Conservation (phyloP, 2,329 filamentous ascomycete genomes). For the Pseudopithomyces maydicus region DNA sequence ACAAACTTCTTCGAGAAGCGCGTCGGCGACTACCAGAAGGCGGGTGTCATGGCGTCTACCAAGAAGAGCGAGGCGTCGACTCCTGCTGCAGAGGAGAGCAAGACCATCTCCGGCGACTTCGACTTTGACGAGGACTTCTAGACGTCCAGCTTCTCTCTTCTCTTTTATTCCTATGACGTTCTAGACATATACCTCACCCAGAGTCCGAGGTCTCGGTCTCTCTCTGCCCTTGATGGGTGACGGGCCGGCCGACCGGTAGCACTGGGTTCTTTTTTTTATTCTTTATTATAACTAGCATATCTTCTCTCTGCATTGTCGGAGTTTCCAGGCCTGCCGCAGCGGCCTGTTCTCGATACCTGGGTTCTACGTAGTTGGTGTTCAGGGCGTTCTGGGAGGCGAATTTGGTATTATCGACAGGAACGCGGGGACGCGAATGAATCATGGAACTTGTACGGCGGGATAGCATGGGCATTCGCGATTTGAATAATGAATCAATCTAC, state of each 20-base stretch:
- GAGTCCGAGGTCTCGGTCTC: too few species aligned
- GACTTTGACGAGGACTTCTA: slow-evolving; percentile 97
- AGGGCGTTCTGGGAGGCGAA: slow-evolving; percentile 13
- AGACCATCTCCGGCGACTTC: slow-evolving; percentile 71
- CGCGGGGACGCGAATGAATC: slow-evolving; percentile 10
- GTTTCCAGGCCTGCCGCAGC: slow-evolving; percentile 23
- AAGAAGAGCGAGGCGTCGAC: slow-evolving; percentile 66
- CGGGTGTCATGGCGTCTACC: slow-evolving; percentile 93
- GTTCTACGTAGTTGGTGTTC: slow-evolving; percentile 5
- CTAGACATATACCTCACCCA: slow-evolving; percentile 31
- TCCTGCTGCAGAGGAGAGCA: slow-evolving; percentile 51
- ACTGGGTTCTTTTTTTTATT: too few species aligned
- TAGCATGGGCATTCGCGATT: slow-evolving; percentile 13
- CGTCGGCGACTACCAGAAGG: slow-evolving; percentile 99
- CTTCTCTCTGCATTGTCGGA: slow-evolving; percentile 39
- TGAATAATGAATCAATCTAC: slow-evolving; percentile 20
- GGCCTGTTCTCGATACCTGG: slow-evolving; percentile 33
- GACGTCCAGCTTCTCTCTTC: slow-evolving; percentile 39
- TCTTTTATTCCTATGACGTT: slow-evolving; percentile 23
- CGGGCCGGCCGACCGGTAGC: too few species aligned
- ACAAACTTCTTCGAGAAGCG: slow-evolving; percentile 99
- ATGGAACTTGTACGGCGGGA: slow-evolving; percentile 4
- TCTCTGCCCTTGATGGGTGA: too few species aligned
- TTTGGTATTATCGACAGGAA: slow-evolving; percentile 11
- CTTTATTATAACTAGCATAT: too few species aligned